Evolutionary conservation across 2,329 filamentous ascomycete species (phyloP).

Genomic region (Xylariaceae sp.): DNA sequence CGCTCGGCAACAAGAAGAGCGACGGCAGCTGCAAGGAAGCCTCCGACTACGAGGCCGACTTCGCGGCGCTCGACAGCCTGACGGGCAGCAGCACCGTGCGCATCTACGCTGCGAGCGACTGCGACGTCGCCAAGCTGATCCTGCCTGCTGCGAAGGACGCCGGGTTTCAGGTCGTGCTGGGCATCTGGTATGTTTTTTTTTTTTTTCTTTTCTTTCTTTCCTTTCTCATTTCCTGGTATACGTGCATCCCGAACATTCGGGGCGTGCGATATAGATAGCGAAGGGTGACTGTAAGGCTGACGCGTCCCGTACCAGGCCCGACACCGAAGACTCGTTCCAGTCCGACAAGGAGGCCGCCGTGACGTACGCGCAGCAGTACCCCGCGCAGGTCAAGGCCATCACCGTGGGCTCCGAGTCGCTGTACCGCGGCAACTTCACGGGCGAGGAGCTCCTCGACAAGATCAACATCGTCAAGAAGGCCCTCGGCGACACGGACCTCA

Average conservation of each 20-base stretch:
- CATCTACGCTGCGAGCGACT: slow-evolving; percentile 64
- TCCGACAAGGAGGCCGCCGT: slow-evolving; percentile 51
- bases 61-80: slow-evolving; percentile 51
- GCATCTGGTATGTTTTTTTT: slow-evolving; percentile 49
- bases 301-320: slow-evolving; percentile 23
- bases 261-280: neutral
- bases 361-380: slow-evolving; percentile 40
- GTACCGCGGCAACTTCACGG: slow-evolving; percentile 65
- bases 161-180: slow-evolving; percentile 64
- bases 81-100: slow-evolving; percentile 54
- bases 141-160: slow-evolving; percentile 62
- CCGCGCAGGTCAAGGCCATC: slow-evolving; percentile 60
- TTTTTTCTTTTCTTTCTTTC: neutral
- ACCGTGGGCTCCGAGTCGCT: slow-evolving; percentile 68
- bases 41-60: slow-evolving; percentile 61
- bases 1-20: slow-evolving; percentile 60
- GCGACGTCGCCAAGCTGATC: slow-evolving; percentile 58
- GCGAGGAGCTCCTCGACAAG: slow-evolving; percentile 52
- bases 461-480: slow-evolving; percentile 57
- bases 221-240: slow-evolving; percentile 22
- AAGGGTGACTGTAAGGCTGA: too few relatives aligned
- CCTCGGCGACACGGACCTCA: slow-evolving; percentile 43
- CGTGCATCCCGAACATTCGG: neutral
- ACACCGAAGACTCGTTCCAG: slow-evolving; percentile 57
- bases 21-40: slow-evolving; percentile 58